Evolutionary conservation across 192 early-diverging fungal genomes (phyloP).

Genomic region (Phycomyces blakesleeanus): DNA sequence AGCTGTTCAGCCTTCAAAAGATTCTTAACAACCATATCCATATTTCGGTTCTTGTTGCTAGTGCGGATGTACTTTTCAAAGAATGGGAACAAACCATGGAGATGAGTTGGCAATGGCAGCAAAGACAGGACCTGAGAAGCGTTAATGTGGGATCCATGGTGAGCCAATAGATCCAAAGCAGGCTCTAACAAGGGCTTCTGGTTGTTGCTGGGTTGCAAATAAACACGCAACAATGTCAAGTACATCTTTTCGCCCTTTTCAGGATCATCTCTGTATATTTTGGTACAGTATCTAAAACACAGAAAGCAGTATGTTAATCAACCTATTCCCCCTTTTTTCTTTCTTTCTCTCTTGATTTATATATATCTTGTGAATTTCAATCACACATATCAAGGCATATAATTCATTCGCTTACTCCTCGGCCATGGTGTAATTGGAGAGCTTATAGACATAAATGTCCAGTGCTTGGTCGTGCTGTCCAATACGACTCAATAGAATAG

Average conservation of each 20-base stretch:
- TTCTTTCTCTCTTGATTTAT: too few species aligned
- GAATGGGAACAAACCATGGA: conserved; percentile 47
- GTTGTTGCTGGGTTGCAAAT: conserved; percentile 46
- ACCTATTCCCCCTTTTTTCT: not conserved
- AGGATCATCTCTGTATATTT: conserved; percentile 44
- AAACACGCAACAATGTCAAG: conserved; percentile 59
- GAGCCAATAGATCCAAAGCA: conserved; percentile 55
- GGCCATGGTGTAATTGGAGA: conserved; percentile 65
- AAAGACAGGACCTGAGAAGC: conserved; percentile 40
- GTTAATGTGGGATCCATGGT: conserved; percentile 68
- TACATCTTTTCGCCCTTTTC: conserved; percentile 56
- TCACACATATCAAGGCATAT: too few species aligned
- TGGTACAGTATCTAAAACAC: conserved; percentile 59
- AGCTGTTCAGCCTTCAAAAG: conserved; percentile 62
- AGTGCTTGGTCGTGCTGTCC: conserved; percentile 86
- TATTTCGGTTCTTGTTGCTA: conserved; percentile 56
- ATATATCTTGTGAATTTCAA: too few species aligned
- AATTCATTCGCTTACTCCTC: conserved; percentile 50
- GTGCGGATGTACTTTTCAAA: conserved; percentile 62
- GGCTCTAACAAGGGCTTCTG: conserved; percentile 50
- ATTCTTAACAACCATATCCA: conserved; percentile 68
- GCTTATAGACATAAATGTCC: conserved; percentile 74
- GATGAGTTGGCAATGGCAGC: conserved; percentile 21
- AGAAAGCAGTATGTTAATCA: not conserved
- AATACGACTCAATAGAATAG: conserved; percentile 74